Conservation (phyloP, 106 monocot genomes). For the Apostasia shenzhenica region DNA sequence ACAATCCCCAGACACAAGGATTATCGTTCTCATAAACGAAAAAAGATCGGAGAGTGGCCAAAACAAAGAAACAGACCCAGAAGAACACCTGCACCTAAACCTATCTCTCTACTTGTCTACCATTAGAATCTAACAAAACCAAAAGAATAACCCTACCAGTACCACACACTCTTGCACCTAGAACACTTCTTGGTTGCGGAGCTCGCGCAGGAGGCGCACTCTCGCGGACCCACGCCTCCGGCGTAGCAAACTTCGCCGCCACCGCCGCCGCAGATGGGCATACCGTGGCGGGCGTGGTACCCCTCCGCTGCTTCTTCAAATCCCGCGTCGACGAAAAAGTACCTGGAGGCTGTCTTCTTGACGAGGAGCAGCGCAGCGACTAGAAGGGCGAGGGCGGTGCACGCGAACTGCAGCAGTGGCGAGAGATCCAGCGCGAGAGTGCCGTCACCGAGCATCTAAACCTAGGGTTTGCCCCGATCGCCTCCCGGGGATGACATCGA, state of each 20-base stretch:
- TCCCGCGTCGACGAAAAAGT: constrained; percentile 28
- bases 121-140: background rate
- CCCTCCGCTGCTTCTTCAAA: constrained; percentile 3
- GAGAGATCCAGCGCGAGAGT: constrained; percentile 30
- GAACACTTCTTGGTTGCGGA: constrained; percentile 37
- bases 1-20: too few relatives aligned
- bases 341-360: constrained; percentile 23
- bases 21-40: too few relatives aligned
- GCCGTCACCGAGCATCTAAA: constrained; percentile 37
- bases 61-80: too few relatives aligned
- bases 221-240: background rate
- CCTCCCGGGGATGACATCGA: constrained; percentile 24
- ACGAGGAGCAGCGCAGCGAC: constrained; percentile 20
- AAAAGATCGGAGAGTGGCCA: too few relatives aligned
- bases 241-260: background rate
- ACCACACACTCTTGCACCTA: constrained; percentile 44
- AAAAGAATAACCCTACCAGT: constrained; percentile 36
- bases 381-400: constrained; percentile 33
- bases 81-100: too few relatives aligned
- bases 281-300: constrained; percentile 4
- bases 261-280: constrained; percentile 9
- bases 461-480: constrained; percentile 11
- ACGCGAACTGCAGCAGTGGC: constrained; percentile 22
- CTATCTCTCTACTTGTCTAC: too few relatives aligned
- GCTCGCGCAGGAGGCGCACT: constrained; percentile 33